Base-by-base conservation (phyloP, 2,329 filamentous ascomycete genomes). In the Raffaelea arxii region DNA sequence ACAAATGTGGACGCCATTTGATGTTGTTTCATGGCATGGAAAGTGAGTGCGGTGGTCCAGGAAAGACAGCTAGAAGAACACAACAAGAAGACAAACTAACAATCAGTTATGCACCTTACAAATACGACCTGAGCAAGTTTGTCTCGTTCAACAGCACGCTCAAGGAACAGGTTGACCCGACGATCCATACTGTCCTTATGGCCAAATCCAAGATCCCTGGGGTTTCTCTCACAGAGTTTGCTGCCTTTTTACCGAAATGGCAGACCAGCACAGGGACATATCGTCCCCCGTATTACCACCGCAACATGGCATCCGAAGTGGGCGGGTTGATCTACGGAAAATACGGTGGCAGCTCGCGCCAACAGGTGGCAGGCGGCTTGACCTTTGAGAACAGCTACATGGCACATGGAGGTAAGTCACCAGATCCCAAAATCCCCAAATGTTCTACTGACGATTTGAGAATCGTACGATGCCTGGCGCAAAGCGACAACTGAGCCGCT, bases 221-320 rank as follows among this genome's bases (percentile, higher is more conserved):
- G 7, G 44, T 47, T 3, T 39, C 48, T 3, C 61, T 78, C 4
- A 74, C 73, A 0, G 82, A 85, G 60, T 84, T 84, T 52, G 70
- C 84, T 38, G 77, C 80, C 58, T 84, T 84, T 59, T 75, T 78
- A 0, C 78, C 80, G 0, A n/a, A n/a, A n/a, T n/a, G n/a, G n/a
- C n/a, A n/a, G n/a, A 9, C 9, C 10, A 32, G 16, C 27, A 32
- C 27, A 32, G 16, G 10, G 10, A 32, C 27, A 16, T 82, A 80
- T 63, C 70, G 79, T 0, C 77, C 77, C 1, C 80, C 80, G 0
- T 84, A 80, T 61, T 84, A 81, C 58, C 80, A 83, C 57, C 69
- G 77, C 38, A 80, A 79, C 56, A 70, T 68, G 35, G 74, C 74
- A 27, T 70, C 72, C 0, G 76, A 80, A 53, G 65, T 78, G 46